A percentile compares a stretch with the other conserved stretches of the same genome.
These are phyloP conservation scores for Curvularia spicifera DNA, from an alignment of 2,329 filamentous ascomycete genomes.

Conservation along the genomic window DNA sequence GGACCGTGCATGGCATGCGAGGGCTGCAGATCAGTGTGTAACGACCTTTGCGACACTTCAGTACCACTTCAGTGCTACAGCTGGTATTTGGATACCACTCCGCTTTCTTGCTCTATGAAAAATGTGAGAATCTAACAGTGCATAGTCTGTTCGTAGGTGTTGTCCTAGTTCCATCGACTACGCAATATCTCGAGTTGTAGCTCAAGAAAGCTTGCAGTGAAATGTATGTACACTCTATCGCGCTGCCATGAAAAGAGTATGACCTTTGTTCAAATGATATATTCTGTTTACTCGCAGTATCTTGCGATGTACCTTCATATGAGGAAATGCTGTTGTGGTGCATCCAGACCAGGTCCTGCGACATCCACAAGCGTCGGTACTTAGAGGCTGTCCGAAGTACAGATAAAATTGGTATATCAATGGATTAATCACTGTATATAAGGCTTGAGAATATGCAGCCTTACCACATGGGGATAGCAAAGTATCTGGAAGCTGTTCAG, in stretches of 20 bases:
- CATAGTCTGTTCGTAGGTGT: background rate
- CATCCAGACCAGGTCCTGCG: background rate
- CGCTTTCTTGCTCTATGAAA: background rate
- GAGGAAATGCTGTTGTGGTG: background rate
- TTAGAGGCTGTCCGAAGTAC: too few relatives aligned
- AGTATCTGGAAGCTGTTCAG: too few relatives aligned
- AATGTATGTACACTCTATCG: background rate
- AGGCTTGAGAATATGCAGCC: too few relatives aligned
- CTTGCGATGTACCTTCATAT: background rate
- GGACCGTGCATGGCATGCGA: background rate
- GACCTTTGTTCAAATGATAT: background rate
- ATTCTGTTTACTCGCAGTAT: background rate
- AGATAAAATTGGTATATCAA: too few relatives aligned
- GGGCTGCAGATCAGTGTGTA: background rate
- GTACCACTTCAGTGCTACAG: background rate
- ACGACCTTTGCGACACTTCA: background rate
- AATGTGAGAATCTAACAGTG: background rate
- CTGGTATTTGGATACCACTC: background rate
- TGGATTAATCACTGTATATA: too few relatives aligned
- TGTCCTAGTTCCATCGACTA: background rate
- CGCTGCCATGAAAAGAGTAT: background rate
- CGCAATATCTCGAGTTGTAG: background rate
- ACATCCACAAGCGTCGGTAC: background rate
- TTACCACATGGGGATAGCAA: too few relatives aligned
- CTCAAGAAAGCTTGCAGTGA: background rate